Conservation (phyloP, 2,329 filamentous ascomycete species). For the Arthrobotrys musiformis region DNA sequence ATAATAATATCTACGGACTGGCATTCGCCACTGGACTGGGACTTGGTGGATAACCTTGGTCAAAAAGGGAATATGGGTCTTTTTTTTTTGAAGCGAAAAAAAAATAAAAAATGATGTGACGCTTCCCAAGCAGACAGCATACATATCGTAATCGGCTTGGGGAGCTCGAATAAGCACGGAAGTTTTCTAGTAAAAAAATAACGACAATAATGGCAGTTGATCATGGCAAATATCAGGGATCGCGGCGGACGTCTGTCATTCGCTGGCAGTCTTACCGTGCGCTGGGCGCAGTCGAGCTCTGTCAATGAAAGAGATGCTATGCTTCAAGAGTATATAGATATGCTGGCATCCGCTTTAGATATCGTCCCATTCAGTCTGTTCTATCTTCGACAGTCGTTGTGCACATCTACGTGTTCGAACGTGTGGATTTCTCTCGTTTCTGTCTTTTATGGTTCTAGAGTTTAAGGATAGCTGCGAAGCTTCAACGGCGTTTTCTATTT, state of each 20-base stretch:
- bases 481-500: constrained; percentile 45
- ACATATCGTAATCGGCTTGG: constrained; percentile 21
- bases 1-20: constrained; percentile 16
- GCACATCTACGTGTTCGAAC: constrained; percentile 39
- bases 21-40: constrained; percentile 11
- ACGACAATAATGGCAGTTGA: constrained; percentile 44
- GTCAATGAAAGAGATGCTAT: not conserved
- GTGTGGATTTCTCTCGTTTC: constrained; percentile 36
- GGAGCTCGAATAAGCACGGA: constrained; percentile 28
- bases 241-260: constrained; percentile 31
- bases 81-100: not conserved
- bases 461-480: constrained; percentile 41
- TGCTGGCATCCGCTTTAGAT: constrained; percentile 10
- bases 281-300: not conserved
- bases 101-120: constrained; percentile 37
- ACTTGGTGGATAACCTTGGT: constrained; percentile 8
- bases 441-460: constrained; percentile 17
- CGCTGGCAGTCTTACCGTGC: constrained; percentile 23
- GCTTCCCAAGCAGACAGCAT: constrained; percentile 15
- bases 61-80: constrained; percentile 26
- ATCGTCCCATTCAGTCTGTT: constrained; percentile 10
- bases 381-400: constrained; percentile 11
- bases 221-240: constrained; percentile 25
- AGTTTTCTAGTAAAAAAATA: constrained; percentile 6
- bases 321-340: constrained; percentile 47